A percentile compares a stretch with the other conserved stretches of the same genome.
Conservation (phyloP, 176 grass and related monocot species). For the Cenchrus americanus region DNA sequence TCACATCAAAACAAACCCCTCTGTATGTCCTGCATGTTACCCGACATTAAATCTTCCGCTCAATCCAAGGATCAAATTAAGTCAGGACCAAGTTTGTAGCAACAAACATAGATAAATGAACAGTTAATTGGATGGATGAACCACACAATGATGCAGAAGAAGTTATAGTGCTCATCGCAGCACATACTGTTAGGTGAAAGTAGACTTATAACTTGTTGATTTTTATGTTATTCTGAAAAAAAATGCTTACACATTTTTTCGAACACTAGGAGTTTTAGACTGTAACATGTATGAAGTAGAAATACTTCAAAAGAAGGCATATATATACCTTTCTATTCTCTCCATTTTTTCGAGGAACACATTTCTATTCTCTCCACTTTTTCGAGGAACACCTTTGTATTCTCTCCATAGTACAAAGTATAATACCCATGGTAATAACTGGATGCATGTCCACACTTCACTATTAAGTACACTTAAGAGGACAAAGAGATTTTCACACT, state of each 20-base stretch:
- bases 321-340: not conserved
- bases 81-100: not conserved
- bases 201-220: not conserved
- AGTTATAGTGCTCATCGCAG: not conserved
- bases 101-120: not conserved
- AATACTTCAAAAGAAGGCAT: not conserved
- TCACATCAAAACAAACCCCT: not conserved
- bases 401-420: not conserved
- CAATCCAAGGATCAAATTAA: not conserved
- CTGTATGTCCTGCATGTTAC: not conserved
- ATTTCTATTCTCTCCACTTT: not conserved
- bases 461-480: not conserved
- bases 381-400: not conserved
- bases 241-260: not conserved
- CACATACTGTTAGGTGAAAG: conserved; percentile 1
- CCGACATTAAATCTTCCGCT: not conserved
- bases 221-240: not conserved
- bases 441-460: not conserved
- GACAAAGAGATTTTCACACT: conserved; percentile 13
- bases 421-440: conserved; percentile 20
- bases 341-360: not conserved
- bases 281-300: conserved; percentile 5
- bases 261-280: conserved; percentile 5
- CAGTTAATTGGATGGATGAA: conserved; percentile 2
- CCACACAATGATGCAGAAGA: not conserved